Evolutionary conservation across 352 stramenopile genomes (phyloP), one percentile per base, ranked within the genome.

Genomic region (Globisporangium abappressorium): DNA sequence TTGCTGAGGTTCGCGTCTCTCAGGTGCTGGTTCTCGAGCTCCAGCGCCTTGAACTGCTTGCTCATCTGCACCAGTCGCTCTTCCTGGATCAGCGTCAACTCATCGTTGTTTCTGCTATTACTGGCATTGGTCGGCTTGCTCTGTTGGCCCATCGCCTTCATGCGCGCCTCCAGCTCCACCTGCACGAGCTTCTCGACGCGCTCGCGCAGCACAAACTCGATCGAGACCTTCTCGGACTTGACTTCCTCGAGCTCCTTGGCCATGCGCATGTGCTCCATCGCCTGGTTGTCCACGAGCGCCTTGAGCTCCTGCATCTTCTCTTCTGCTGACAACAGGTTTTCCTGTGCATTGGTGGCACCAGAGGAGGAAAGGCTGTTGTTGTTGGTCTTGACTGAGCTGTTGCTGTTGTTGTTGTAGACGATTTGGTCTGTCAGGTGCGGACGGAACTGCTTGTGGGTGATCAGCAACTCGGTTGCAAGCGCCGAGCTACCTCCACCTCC

Each of bases 261-360:
- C 57, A 92, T 74, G 14, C 85, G 79, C 51, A 75, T 65, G 56
- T 89, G 76, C 33, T 95, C 87, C 0, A 36, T n/a, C 5, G 66
- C 70, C 54, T 94, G 88, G 0, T 63, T 58, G 0, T 94, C 85
- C 18, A 97, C 70, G 15, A 96, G 64, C 28, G 55, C 30, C 47
- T 84, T 70, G n/a, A 97, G 71, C 64, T 97, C 90, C 57, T 87
- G 70, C 18, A 97, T 93, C 61, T 96, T 97, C 58, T 96, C 88
- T 26, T 93, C 81, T 1, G 85, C 87, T 9, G 85, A 93, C 38
- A 95, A 64, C 30, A 95, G 55, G 15, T 43, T 60, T n/a, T 62
- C 34, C 2, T 26, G 43, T 0, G 18, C 46, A 43, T 43, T 43
- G 3, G 18, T 24, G 33, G 12, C 14, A 0, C 28, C 54, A 60